Evolutionary conservation across 768 basidiomycete genomes (phyloP).

Genomic region (Ephemerocybe angulata): DNA sequence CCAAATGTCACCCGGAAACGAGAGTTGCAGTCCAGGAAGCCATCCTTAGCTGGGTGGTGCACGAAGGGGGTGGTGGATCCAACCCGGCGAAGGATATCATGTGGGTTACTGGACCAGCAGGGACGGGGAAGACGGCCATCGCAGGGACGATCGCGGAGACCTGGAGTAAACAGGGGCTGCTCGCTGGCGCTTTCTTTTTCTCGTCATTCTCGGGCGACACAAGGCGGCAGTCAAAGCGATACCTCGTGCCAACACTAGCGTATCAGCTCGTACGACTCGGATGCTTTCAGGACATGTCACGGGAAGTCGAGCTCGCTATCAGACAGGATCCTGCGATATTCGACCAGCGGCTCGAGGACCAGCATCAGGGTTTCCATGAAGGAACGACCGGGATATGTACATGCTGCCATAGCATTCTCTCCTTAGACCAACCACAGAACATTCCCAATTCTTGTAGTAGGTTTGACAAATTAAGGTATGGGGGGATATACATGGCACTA

Average conservation of each 20-base stretch:
- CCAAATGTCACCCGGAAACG: not conserved
- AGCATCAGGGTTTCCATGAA: no score
- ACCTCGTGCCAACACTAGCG: no score
- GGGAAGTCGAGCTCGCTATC: not conserved
- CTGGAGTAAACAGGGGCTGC: not conserved
- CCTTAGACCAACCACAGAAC: no score
- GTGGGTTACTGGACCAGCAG: constrained; percentile 8
- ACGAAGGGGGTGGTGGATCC: not conserved
- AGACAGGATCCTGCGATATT: not conserved
- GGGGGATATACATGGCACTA: no score
- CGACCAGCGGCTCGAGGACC: not conserved
- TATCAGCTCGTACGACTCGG: not conserved
- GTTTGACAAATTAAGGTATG: no score
- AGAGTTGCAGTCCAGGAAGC: constrained; percentile 1
- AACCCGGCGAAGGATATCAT: not conserved
- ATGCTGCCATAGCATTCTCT: no score
- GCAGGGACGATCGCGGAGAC: constrained; percentile 3
- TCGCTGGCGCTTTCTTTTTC: constrained; percentile 7
- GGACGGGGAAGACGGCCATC: no score
- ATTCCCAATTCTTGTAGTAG: no score
- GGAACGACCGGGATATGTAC: no score
- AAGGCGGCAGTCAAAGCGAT: not conserved
- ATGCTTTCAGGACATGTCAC: not conserved
- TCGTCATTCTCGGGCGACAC: not conserved
- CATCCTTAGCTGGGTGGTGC: not conserved